Conservation (phyloP, 2,329 filamentous ascomycete genomes). For the Incumbomyces delicatus region DNA sequence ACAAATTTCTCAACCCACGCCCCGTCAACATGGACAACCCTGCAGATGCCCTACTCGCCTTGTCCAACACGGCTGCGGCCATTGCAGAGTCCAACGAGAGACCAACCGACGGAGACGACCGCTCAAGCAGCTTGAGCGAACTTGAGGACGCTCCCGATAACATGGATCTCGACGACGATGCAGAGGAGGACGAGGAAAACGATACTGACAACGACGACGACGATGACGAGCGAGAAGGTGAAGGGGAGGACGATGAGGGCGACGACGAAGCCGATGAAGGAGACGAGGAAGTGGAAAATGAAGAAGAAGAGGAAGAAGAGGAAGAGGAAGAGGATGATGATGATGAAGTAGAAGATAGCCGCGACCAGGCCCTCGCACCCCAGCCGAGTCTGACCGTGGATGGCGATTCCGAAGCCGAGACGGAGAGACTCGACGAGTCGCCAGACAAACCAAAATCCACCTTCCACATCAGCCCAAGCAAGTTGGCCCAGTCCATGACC, state of each 20-base stretch:
- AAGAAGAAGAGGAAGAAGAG: constrained; percentile 6
- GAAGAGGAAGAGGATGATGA: no score
- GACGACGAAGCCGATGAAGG: constrained; percentile 1
- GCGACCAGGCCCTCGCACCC: constrained; percentile 14
- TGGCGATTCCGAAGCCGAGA: constrained; percentile 78
- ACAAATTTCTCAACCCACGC: background rate
- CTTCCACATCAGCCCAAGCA: constrained; percentile 66
- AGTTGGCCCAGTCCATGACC: constrained; percentile 48
- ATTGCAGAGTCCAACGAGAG: constrained; percentile 34
- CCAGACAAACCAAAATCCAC: constrained; percentile 53
- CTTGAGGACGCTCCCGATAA: constrained; percentile 63
- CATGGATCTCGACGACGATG: constrained; percentile 3
- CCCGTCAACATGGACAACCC: constrained; percentile 30
- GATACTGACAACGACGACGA: background rate
- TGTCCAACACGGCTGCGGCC: constrained; percentile 27
- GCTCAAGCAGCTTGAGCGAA: constrained; percentile 87
- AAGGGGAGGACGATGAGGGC: background rate
- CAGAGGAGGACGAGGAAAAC: constrained; percentile 44
- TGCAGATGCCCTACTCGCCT: constrained; percentile 24
- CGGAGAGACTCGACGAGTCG: constrained; percentile 84
- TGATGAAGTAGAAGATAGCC: background rate
- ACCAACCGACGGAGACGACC: constrained; percentile 49
- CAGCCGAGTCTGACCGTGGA: constrained; percentile 51
- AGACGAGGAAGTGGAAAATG: constrained; percentile 26
- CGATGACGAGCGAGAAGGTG: constrained; percentile 27